Evolutionary conservation across 306 rosid species (phyloP), one percentile per base, ranked within the genome.

Genomic region (Sophora flavescens): DNA sequence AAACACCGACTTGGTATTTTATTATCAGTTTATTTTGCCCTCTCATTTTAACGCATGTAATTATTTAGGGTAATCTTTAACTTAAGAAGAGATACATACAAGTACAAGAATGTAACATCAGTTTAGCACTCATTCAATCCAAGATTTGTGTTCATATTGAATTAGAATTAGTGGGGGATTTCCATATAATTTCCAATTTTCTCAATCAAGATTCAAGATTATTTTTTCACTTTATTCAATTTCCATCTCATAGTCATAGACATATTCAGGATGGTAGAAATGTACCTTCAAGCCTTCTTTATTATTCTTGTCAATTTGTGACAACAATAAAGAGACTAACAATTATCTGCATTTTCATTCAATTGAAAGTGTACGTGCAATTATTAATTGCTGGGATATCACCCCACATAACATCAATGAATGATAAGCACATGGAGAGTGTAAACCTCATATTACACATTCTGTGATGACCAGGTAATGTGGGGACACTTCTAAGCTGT

Each of bases 401-500:
- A 48, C 53, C 53, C 60, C 17, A 10, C 59, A 32, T 67, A 78
- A 71, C 67, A 84, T 77, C 66, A 81, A 69, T 63, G 84, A 85
- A 83, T 74, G 81, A 83, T 74, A 63, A 70, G 86, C 86, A 85
- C 89, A 82, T 85, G 89, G 84, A 77, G 82, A 71, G 84, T 75
- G 81, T 70, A 63, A 75, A 56, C 72, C 75, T 74, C 78, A 69
- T 63, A 70, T 59, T 26, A 75, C 82, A 80, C 72, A 80, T 76
- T 80, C 56, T 70, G 80, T 71, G 77, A 81, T 67, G 82, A 82
- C 75, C 80, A 68, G 59, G 64, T 70, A 22, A 26, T 67, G 91
- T 82, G 84, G 84, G 88, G 91, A 79, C 91, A 81, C 72, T 69
- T 79, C 86, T 77, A 81, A 39, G 83, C 41, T 86, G 85, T 84